Conservation (phyloP, 2,329 filamentous ascomycete species). For the Exserohilum rostratum region DNA sequence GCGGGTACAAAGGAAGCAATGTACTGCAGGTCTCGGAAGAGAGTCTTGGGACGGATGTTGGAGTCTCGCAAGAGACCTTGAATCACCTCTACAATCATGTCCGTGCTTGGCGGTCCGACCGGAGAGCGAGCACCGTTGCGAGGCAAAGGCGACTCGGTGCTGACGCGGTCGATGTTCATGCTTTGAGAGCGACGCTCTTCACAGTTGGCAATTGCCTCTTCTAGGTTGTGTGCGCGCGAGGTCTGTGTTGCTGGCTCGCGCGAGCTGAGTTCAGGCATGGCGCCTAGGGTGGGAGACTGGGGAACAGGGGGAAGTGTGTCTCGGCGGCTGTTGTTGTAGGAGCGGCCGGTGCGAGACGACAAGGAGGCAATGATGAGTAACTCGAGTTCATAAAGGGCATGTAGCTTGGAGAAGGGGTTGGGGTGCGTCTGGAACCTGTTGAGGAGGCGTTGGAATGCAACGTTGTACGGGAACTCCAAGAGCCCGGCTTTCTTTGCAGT, state of each 20-base stretch:
- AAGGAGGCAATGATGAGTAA: slow-evolving; percentile 79
- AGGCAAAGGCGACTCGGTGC: slow-evolving; percentile 48
- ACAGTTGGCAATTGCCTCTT: slow-evolving; percentile 72
- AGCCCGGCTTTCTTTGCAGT: slow-evolving; percentile 52
- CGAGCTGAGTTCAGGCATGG: slow-evolving; percentile 53
- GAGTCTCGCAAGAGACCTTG: slow-evolving; percentile 53
- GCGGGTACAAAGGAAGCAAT: slow-evolving; percentile 67
- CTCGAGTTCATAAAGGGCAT: slow-evolving; percentile 81
- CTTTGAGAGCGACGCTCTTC: slow-evolving; percentile 70
- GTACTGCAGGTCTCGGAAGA: slow-evolving; percentile 59
- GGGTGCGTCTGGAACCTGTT: slow-evolving; percentile 88
- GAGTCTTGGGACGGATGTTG: slow-evolving; percentile 53
- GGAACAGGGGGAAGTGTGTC: slow-evolving; percentile 52
- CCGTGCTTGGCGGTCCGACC: slow-evolving; percentile 49
- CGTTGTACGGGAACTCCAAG: slow-evolving; percentile 76
- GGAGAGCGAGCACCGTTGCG: slow-evolving; percentile 46
- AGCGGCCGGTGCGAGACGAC: slow-evolving; percentile 60
- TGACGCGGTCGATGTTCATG: slow-evolving; percentile 48
- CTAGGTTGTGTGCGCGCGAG: slow-evolving; percentile 57
- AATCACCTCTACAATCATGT: slow-evolving; percentile 52
- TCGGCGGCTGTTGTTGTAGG: slow-evolving; percentile 45
- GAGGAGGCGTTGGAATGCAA: slow-evolving; percentile 79
- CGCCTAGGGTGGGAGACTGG: slow-evolving; percentile 53
- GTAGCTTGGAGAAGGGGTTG: slow-evolving; percentile 85
- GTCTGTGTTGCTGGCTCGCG: slow-evolving; percentile 52